Percentiles rank a stretch among this genome's conserved stretches.
phyloP scores from a whole-genome alignment of 306 rosid genomes.

The Ochetophila trinervis region DNA sequence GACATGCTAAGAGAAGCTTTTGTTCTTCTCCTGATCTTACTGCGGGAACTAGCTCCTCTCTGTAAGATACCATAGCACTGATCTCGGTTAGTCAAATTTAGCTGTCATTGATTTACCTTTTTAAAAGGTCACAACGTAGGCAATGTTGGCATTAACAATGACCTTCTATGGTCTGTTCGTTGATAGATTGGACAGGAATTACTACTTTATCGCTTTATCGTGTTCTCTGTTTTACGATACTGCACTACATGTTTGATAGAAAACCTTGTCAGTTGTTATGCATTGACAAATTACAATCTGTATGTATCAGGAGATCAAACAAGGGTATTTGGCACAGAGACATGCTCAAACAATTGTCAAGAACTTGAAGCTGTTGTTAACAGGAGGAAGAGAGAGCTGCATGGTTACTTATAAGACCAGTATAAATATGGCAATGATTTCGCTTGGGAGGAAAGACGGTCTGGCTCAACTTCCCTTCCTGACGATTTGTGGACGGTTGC shows the following conservation, averaged over 20 bases:
- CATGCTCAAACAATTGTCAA: conserved; percentile 30
- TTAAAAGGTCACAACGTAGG: background rate
- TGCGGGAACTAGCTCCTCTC: background rate
- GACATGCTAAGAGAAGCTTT: background rate
- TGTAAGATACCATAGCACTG: background rate
- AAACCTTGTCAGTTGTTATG: background rate
- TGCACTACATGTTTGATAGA: background rate
- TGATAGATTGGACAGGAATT: background rate
- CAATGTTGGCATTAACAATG: background rate
- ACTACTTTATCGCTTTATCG: background rate
- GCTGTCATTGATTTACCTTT: background rate
- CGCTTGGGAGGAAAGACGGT: conserved; percentile 41
- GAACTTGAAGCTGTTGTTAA: conserved; percentile 31
- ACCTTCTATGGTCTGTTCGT: background rate
- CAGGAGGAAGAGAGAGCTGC: conserved; percentile 25
- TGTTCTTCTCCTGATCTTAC: background rate
- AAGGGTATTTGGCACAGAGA: conserved; percentile 35
- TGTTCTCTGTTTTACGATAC: background rate
- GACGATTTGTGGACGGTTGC: conserved; percentile 57
- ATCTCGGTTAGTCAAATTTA: background rate
- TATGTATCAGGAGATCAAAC: conserved; percentile 32
- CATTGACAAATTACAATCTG: background rate
- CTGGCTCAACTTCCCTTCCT: conserved; percentile 57
- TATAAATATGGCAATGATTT: conserved; percentile 28
- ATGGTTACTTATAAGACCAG: conserved; percentile 26